Conservation (phyloP, 2,329 filamentous ascomycete species). For the Aspergillus sp. region DNA sequence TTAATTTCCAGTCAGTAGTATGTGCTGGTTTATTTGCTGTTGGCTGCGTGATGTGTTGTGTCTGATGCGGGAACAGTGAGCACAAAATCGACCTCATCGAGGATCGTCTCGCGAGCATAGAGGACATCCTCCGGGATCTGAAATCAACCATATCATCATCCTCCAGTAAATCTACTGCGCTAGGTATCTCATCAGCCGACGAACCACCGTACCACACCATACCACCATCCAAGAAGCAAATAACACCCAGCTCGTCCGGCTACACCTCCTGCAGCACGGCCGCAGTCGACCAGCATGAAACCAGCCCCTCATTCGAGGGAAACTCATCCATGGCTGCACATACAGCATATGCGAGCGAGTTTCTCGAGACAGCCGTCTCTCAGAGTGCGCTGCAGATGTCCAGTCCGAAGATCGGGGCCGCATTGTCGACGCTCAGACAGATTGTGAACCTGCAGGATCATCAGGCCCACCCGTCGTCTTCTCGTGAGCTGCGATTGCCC, state of each 20-base stretch:
- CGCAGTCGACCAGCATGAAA: slow-evolving; percentile 17
- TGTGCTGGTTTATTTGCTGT: slow-evolving; percentile 2
- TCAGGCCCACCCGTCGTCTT: slow-evolving; percentile 11
- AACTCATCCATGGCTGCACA: slow-evolving; percentile 43
- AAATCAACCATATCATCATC: slow-evolving; percentile 5
- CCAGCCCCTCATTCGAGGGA: slow-evolving; percentile 37
- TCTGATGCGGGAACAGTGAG: slow-evolving; percentile 31
- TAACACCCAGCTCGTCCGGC: slow-evolving; percentile 8
- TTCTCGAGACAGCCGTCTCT: slow-evolving; percentile 35
- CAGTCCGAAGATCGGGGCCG: slow-evolving; percentile 31
- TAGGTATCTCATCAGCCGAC: not conserved
- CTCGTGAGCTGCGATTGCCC: slow-evolving; percentile 20
- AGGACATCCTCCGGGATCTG: slow-evolving; percentile 26
- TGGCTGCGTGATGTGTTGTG: not conserved
- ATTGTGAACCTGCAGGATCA: slow-evolving; percentile 32
- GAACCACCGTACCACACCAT: not conserved
- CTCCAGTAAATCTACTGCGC: too few relatives aligned
- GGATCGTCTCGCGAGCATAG: slow-evolving; percentile 42
- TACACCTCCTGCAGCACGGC: slow-evolving; percentile 11
- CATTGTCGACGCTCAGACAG: slow-evolving; percentile 31
- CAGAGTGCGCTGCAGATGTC: slow-evolving; percentile 26
- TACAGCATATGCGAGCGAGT: slow-evolving; percentile 40
- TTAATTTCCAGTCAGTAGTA: slow-evolving; percentile 38
- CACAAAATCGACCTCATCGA: slow-evolving; percentile 48
- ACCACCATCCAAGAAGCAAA: not conserved